These are phyloP conservation scores for Pinus tabuliformis DNA, from an alignment of 75 land plant genomes.

Conservation along the genomic window DNA sequence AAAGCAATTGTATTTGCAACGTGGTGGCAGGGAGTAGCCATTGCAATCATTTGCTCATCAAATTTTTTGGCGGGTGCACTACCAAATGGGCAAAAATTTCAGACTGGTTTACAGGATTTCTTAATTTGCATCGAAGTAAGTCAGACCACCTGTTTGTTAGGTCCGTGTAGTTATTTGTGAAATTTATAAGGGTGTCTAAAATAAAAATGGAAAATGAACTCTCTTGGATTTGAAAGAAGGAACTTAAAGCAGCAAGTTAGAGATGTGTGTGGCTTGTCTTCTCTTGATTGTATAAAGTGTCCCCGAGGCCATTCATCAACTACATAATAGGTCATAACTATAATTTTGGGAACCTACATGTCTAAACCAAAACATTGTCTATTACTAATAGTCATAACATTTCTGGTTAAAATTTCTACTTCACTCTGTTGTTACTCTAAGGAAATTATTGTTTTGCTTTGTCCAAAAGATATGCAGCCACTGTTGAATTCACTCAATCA, in stretches of 20 bases:
- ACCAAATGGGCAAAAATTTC: slow-evolving; percentile 50
- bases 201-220: background rate
- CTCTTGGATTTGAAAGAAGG: background rate
- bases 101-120: slow-evolving; percentile 86
- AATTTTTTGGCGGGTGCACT: slow-evolving; percentile 18
- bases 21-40: slow-evolving; percentile 97
- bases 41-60: slow-evolving; percentile 56
- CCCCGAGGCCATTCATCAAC: background rate
- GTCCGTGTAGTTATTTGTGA: background rate
- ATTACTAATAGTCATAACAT: no score
- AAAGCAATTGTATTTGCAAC: slow-evolving; percentile 98
- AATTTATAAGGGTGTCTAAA: background rate
- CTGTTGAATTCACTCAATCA: no score
- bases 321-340: slow-evolving; percentile 1
- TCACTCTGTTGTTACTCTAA: no score
- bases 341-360: background rate
- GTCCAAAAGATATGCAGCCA: no score
- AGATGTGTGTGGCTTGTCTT: background rate
- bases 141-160: background rate
- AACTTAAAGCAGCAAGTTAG: background rate
- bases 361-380: no score
- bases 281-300: background rate
- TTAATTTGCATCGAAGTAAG: slow-evolving; percentile 88
- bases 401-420: no score
- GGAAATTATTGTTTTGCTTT: no score